Percentiles rank a stretch among this genome's conserved stretches.
Evolutionary conservation across 2,329 filamentous ascomycete species (phyloP).

Genomic region (Claviceps pazoutovae): DNA sequence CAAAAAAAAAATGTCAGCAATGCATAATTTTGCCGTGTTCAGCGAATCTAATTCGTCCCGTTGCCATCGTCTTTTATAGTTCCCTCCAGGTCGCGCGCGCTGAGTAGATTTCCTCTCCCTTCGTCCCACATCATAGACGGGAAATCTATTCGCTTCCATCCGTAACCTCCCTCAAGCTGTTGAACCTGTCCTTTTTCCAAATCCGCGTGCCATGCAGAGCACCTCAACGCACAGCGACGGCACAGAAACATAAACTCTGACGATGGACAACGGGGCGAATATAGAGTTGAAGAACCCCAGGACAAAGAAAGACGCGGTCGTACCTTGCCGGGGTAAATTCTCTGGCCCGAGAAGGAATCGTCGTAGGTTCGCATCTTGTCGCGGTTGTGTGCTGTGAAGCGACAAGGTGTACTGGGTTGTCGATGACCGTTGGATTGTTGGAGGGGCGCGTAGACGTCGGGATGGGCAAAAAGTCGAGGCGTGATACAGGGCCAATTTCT

Average conservation of each 20-base stretch:
- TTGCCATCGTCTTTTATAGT: not conserved
- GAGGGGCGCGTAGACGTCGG: constrained; percentile 6
- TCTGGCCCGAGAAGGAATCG: constrained; percentile 51
- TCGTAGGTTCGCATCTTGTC: constrained; percentile 54
- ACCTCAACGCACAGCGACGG: not conserved
- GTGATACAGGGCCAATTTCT: constrained; percentile 23
- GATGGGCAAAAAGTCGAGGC: constrained; percentile 20
- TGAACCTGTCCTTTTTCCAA: not conserved
- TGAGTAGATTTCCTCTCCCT: not conserved
- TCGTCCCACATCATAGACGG: not conserved
- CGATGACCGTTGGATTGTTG: constrained; percentile 25
- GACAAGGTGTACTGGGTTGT: constrained; percentile 26
- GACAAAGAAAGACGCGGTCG: constrained; percentile 13
- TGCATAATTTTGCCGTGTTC: not conserved
- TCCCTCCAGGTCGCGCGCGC: not conserved
- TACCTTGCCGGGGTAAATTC: constrained; percentile 57
- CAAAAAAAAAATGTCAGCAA: constrained; percentile 12
- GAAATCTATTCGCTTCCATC: not conserved
- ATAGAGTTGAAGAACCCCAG: not conserved
- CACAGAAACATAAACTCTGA: not conserved
- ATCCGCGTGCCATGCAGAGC: not conserved
- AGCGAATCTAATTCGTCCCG: not conserved
- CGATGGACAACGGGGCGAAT: not conserved
- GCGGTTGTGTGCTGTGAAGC: constrained; percentile 23
- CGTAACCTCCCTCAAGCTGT: not conserved